Base-by-base conservation (phyloP, 1,284 basidiomycete species). In the Flammula alnicola region DNA sequence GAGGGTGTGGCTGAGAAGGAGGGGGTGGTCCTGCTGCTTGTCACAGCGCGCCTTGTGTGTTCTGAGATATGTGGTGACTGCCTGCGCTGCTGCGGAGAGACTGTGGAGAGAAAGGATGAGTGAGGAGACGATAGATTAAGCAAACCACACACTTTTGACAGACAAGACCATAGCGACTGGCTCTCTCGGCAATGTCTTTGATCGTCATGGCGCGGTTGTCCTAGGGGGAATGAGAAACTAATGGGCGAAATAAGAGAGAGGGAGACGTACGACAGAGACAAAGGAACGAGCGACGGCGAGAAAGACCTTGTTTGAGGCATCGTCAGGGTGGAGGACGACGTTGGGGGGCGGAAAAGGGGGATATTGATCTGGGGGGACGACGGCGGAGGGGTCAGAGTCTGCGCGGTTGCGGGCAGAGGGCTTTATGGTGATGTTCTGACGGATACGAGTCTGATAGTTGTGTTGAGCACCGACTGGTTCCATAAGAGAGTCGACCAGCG, bases 171-270 rank as follows among this genome's bases (percentile, higher is more conserved):
- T 74, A 78, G 57, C 73, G 72, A 59, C 83, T 75, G 32, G 80
- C 77, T 71, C 84, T 78, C 57, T 88, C 85, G 33, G 87, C 82
- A 47, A 90, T 80, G 71, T 90, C 87, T 65, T 90, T 90, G 71
- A 90, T 84, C 35, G 87, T 90, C 83, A 89, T 87, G 33, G 87
- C 87, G 40, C 85, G 80, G 67, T 90, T 90, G 63, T 85, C 79
- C 85, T 88, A 45, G 50, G 38, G 39, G 36, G 57, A 38, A 44
- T 55, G 54, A 51, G 51, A 35, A 44, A 51, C 30, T n/a, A n/a
- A 43, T 38, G 49, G 35, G 49, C 50, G 47, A 44, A 45, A 36
- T 45, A 29, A 43, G 44, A 51, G 30, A 30, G 51, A 48, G 47
- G 38, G 50, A 46, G 44, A 82, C 85, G 62, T 59, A 87, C 86